These are phyloP conservation scores for Rosa multiflora DNA, from an alignment of 306 rosid species.

Conservation along the genomic window DNA sequence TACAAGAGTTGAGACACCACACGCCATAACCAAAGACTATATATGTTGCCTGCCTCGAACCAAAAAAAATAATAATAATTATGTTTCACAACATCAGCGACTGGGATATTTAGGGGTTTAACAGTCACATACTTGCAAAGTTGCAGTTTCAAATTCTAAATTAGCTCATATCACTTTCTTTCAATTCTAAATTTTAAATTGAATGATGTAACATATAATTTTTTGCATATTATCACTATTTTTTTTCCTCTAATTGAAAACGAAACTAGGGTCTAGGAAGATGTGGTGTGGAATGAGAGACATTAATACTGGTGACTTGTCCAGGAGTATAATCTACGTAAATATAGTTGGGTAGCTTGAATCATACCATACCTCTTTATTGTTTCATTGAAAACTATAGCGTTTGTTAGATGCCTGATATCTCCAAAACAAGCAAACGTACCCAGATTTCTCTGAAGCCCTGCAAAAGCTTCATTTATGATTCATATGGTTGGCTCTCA, in stretches of 20 bases:
- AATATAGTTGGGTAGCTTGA: not conserved
- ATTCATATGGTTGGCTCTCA: not conserved
- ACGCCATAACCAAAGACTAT: not conserved
- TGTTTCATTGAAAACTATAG: not conserved
- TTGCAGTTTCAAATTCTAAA: too few species aligned
- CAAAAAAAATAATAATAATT: too few species aligned
- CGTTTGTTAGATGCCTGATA: not conserved
- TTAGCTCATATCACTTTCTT: too few species aligned
- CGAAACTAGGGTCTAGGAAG: too few species aligned
- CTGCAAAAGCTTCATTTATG: not conserved
- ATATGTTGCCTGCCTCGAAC: not conserved
- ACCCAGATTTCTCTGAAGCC: not conserved
- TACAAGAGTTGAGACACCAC: slow-evolving; percentile 6
- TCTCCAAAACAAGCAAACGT: not conserved
- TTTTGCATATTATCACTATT: too few species aligned
- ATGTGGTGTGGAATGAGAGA: not conserved
- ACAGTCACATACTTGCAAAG: too few species aligned
- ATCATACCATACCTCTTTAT: not conserved
- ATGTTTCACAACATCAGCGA: too few species aligned
- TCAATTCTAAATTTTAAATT: too few species aligned
- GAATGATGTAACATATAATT: too few species aligned
- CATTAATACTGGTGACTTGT: not conserved
- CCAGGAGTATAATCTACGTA: not conserved
- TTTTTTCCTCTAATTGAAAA: too few species aligned
- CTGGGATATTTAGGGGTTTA: too few species aligned